Percentiles rank a stretch among this genome's conserved stretches.
Conservation (phyloP, 169 alveolate species). For the Plasmodium chabaudi region DNA sequence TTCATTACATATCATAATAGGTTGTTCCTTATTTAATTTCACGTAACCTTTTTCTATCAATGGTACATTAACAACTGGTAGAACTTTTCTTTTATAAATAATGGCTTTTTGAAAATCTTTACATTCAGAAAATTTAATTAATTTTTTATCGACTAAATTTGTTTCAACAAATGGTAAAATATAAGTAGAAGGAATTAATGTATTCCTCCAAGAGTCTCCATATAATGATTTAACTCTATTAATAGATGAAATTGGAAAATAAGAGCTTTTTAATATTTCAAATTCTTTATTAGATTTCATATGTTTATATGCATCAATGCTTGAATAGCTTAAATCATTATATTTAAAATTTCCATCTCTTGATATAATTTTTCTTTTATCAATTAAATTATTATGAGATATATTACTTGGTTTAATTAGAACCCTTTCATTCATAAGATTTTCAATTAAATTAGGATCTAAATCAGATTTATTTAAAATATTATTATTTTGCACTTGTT, state of each 20-base stretch:
- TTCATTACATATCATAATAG: constrained; percentile 84
- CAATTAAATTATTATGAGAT: constrained; percentile 30
- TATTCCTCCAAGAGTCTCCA: constrained; percentile 78
- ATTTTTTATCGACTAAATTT: constrained; percentile 71
- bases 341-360: constrained; percentile 43
- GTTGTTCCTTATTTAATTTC: constrained; percentile 78
- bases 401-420: constrained; percentile 37
- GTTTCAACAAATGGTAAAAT: constrained; percentile 79
- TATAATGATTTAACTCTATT: constrained; percentile 82
- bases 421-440: constrained; percentile 71
- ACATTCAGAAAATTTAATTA: constrained; percentile 79
- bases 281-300: constrained; percentile 73
- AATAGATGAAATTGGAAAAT: constrained; percentile 44
- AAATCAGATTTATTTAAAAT: constrained; percentile 16
- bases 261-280: constrained; percentile 51
- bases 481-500: constrained; percentile 11
- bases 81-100: constrained; percentile 58
- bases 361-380: constrained; percentile 49
- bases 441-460: constrained; percentile 50
- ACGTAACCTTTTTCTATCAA: constrained; percentile 82
- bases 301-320: constrained; percentile 72
- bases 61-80: constrained; percentile 85
- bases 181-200: constrained; percentile 76
- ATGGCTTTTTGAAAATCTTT: constrained; percentile 77
- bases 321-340: constrained; percentile 45